A percentile compares a stretch with the other conserved stretches of the same genome.
Conservation (phyloP, 1,284 basidiomycete genomes). For the Cerioporus squamosus region DNA sequence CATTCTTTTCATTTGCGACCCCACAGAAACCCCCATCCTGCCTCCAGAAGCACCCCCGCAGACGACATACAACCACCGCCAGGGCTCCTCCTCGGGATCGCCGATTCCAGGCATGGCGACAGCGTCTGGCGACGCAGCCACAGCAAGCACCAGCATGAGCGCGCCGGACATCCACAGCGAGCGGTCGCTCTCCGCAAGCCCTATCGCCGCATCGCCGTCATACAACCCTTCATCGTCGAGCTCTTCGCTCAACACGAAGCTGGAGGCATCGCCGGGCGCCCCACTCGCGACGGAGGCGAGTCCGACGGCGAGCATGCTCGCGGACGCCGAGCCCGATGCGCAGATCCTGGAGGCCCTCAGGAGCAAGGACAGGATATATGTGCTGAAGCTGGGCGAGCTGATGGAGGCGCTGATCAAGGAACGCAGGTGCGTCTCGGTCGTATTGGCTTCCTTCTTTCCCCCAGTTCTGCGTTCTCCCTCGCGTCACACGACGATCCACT, state of each 20-base stretch:
- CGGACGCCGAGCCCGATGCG: slow-evolving; percentile 60
- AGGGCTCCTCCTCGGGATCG: slow-evolving; percentile 5
- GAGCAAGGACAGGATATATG: slow-evolving; percentile 84
- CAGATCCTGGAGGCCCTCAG: slow-evolving; percentile 83
- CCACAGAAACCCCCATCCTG: slow-evolving; percentile 14
- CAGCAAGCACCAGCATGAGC: slow-evolving; percentile 26
- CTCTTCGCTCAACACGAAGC: slow-evolving; percentile 23
- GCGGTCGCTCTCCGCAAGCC: slow-evolving; percentile 24
- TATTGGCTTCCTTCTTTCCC: neutral
- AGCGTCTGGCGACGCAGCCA: slow-evolving; percentile 23
- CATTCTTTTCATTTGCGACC: slow-evolving; percentile 17
- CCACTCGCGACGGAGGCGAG: slow-evolving; percentile 12
- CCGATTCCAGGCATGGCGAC: slow-evolving; percentile 24
- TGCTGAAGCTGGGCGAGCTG: slow-evolving; percentile 79
- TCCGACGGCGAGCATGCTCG: slow-evolving; percentile 13
- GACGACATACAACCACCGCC: slow-evolving; percentile 2
- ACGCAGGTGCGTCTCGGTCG: slow-evolving; percentile 54
- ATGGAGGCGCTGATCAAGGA: slow-evolving; percentile 80
- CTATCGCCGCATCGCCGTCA: slow-evolving; percentile 29
- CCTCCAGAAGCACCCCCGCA: slow-evolving; percentile 1
- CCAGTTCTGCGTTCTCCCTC: neutral
- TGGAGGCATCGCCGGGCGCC: slow-evolving; percentile 22
- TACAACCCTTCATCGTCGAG: slow-evolving; percentile 24
- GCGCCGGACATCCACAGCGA: slow-evolving; percentile 26
- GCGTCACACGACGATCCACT: slow-evolving; percentile 16